phyloP scores from a whole-genome alignment of 768 basidiomycete species.

The Candolleomyces aberdarensis region DNA sequence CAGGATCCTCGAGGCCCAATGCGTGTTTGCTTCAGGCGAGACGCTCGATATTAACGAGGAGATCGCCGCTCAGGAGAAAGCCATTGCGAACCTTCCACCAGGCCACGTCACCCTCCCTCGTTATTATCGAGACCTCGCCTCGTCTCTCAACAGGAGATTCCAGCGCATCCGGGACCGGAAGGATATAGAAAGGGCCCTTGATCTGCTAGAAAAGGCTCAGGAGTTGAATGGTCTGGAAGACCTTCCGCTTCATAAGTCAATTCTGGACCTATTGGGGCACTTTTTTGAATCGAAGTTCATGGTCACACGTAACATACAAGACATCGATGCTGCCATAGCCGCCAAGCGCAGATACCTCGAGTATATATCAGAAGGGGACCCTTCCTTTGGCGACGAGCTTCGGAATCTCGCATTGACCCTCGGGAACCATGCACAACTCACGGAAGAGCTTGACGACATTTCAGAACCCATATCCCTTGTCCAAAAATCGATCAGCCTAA shows the following conservation, averaged over 20 bases:
- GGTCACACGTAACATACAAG: background rate
- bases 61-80: background rate
- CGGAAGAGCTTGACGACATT: constrained; percentile 1
- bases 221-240: too few species aligned
- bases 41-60: background rate
- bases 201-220: too few species aligned
- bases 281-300: background rate
- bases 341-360: background rate
- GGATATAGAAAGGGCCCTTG: too few species aligned
- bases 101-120: background rate
- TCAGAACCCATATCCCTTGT: background rate
- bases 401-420: background rate
- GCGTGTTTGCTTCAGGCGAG: background rate
- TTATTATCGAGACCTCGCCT: background rate
- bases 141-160: background rate
- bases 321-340: background rate
- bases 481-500: background rate
- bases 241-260: background rate
- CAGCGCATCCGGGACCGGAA: background rate
- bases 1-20: background rate
- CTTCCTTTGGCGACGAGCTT: background rate
- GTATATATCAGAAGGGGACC: background rate
- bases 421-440: background rate
- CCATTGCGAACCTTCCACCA: background rate
- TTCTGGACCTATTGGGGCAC: background rate